A percentile compares a stretch with the other conserved stretches of the same genome.
Conservation (phyloP, 306 rosid genomes). For the Quercus dentata region DNA sequence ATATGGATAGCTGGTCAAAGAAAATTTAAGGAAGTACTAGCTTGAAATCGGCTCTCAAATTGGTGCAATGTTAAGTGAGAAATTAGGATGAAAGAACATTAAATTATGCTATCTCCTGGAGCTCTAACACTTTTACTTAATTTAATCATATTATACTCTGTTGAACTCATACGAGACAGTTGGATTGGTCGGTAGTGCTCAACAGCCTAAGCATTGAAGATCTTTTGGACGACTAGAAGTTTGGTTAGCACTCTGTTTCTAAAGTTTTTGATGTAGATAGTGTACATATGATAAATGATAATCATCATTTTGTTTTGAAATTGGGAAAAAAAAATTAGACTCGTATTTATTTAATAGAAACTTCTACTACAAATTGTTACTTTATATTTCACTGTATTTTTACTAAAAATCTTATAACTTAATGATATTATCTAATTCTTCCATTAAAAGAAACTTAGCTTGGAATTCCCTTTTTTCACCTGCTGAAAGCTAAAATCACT, state of each 20-base stretch:
- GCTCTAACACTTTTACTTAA: slow-evolving; percentile 15
- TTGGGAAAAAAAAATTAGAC: no score
- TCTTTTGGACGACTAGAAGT: slow-evolving; percentile 35
- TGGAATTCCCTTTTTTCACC: no score
- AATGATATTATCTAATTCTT: no score
- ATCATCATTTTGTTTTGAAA: no score
- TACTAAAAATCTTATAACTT: no score
- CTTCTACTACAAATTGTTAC: no score
- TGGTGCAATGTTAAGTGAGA: not conserved
- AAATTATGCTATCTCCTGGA: not conserved
- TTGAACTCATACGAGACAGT: slow-evolving; percentile 28
- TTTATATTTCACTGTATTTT: no score
- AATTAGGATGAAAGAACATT: slow-evolving; percentile 11
- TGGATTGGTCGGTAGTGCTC: slow-evolving; percentile 51
- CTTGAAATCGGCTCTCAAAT: slow-evolving; percentile 29
- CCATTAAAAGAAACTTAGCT: no score
- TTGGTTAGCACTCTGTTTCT: slow-evolving; percentile 34
- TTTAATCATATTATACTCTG: slow-evolving; percentile 6
- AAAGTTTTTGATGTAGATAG: slow-evolving; percentile 45
- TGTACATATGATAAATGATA: not conserved
- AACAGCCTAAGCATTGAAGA: slow-evolving; percentile 34
- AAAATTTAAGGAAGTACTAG: slow-evolving; percentile 1
- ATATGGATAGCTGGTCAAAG: slow-evolving; percentile 29
- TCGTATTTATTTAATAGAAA: no score
- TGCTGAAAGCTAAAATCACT: no score